A percentile compares a stretch with the other conserved stretches of the same genome.
These are phyloP conservation scores for Coleophoma cylindrospora DNA, from an alignment of 2,329 filamentous ascomycete species.

Conservation along the genomic window DNA sequence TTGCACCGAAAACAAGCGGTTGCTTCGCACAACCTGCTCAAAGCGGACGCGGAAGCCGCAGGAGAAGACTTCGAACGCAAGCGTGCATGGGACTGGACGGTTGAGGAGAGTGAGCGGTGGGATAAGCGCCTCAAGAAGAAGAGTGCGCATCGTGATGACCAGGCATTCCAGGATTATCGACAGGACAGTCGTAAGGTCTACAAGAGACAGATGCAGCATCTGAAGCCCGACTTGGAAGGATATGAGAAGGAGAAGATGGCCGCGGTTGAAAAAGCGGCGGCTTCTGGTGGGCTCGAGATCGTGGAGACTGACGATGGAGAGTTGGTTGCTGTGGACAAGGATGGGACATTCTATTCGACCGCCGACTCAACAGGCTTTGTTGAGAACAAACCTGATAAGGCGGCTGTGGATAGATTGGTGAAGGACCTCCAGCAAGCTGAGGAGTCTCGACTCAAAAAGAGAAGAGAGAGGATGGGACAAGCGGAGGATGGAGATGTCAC, in stretches of 20 bases:
- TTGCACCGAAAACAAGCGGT: slow-evolving; percentile 83
- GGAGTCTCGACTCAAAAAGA: slow-evolving; percentile 79
- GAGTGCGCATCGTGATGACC: slow-evolving; percentile 72
- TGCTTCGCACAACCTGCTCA: slow-evolving; percentile 87
- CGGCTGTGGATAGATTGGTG: slow-evolving; percentile 82
- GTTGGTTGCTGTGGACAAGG: slow-evolving; percentile 86
- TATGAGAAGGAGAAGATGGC: slow-evolving; percentile 85
- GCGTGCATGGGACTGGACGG: slow-evolving; percentile 97
- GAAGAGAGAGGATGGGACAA: slow-evolving; percentile 70
- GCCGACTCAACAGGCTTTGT: slow-evolving; percentile 77
- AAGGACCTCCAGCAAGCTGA: slow-evolving; percentile 84
- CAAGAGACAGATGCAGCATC: slow-evolving; percentile 78
- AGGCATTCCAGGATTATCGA: slow-evolving; percentile 84
- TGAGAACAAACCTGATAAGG: slow-evolving; percentile 82
- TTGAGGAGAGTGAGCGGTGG: slow-evolving; percentile 92
- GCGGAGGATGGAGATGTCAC: slow-evolving; percentile 90
- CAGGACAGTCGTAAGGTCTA: slow-evolving; percentile 90
- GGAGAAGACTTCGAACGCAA: slow-evolving; percentile 97
- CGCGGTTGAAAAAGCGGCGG: slow-evolving; percentile 79
- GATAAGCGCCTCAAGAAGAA: slow-evolving; percentile 88
- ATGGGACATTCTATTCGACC: slow-evolving; percentile 86
- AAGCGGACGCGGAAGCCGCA: slow-evolving; percentile 79
- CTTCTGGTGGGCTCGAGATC: slow-evolving; percentile 81
- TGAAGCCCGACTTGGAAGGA: slow-evolving; percentile 72
- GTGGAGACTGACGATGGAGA: slow-evolving; percentile 95